Percentiles rank a stretch among this genome's conserved stretches.
These are phyloP conservation scores for Venturia carpophila DNA, from an alignment of 2,329 filamentous ascomycete species.

Conservation along the genomic window DNA sequence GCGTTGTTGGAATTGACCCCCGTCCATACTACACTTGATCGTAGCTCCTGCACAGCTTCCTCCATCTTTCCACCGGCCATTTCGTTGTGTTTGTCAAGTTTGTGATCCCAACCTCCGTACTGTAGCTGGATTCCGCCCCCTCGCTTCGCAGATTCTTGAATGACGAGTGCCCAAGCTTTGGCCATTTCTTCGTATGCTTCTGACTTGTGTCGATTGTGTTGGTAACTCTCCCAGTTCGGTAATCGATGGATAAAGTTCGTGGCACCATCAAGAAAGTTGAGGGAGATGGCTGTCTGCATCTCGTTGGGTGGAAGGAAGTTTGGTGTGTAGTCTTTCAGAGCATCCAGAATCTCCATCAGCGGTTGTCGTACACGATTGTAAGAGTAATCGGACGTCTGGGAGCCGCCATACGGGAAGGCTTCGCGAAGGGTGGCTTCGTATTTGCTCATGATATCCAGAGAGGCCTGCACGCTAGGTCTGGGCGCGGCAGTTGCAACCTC, in stretches of 20 bases:
- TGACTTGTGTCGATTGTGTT: conserved; percentile 87
- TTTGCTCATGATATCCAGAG: conserved; percentile 68
- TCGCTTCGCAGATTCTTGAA: conserved; percentile 82
- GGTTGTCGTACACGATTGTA: conserved; percentile 87
- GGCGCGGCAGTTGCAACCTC: conserved; percentile 81
- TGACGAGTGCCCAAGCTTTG: conserved; percentile 84
- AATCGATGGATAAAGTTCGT: conserved; percentile 85
- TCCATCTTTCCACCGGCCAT: conserved; percentile 75
- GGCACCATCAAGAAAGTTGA: conserved; percentile 81
- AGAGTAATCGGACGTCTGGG: conserved; percentile 80
- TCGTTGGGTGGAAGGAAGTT: conserved; percentile 93
- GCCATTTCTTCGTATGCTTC: conserved; percentile 94
- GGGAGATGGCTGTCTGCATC: conserved; percentile 69
- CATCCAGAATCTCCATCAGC: conserved; percentile 73
- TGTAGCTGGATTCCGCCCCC: conserved; percentile 86
- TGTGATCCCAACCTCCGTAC: conserved; percentile 87
- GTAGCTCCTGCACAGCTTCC: conserved; percentile 70
- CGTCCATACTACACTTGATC: conserved; percentile 71
- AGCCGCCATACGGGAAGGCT: conserved; percentile 78
- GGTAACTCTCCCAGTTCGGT: conserved; percentile 82
- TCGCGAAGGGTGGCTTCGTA: conserved; percentile 73
- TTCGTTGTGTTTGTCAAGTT: conserved; percentile 77
- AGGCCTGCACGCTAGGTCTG: conserved; percentile 74
- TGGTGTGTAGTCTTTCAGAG: conserved; percentile 86
- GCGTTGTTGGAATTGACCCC: conserved; percentile 30